Conservation (phyloP, 2,329 filamentous ascomycete species). For the Fusarium piperis region DNA sequence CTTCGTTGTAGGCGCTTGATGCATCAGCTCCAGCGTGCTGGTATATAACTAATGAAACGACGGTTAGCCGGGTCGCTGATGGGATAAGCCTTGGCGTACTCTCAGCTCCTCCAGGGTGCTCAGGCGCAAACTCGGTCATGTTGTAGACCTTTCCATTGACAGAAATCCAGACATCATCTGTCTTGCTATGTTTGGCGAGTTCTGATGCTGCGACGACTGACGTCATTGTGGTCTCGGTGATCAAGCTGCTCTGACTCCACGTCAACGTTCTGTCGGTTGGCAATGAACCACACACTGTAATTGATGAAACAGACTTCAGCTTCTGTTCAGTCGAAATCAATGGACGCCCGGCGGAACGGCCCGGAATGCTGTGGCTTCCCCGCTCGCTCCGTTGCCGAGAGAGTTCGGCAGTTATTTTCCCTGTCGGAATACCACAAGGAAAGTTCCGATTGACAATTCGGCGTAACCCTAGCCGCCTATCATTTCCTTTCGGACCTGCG, state of each 20-base stretch:
- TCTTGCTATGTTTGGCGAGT: background rate
- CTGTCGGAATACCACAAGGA: background rate
- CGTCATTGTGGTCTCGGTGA: background rate
- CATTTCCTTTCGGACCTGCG: background rate
- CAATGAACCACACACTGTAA: background rate
- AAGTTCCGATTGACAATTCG: background rate
- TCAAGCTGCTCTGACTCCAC: background rate
- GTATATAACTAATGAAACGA: constrained; percentile 1
- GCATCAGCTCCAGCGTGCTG: constrained; percentile 8
- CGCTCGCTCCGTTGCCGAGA: background rate
- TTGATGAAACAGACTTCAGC: background rate
- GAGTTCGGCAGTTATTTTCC: background rate
- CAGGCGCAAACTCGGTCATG: constrained; percentile 10
- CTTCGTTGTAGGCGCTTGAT: background rate
- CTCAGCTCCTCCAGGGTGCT: constrained; percentile 8
- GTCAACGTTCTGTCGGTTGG: background rate
- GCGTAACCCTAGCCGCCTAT: background rate
- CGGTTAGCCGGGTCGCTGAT: background rate
- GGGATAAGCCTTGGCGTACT: background rate
- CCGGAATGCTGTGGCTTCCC: background rate
- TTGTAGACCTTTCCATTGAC: constrained; percentile 7
- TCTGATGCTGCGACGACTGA: background rate
- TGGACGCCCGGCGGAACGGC: background rate
- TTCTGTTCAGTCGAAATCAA: background rate
- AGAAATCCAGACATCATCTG: constrained; percentile 5